Percentiles rank a stretch among this genome's conserved stretches.
Conservation (phyloP, 192 early-diverging fungal species). For the Gryganskiella cystojenkinii region DNA sequence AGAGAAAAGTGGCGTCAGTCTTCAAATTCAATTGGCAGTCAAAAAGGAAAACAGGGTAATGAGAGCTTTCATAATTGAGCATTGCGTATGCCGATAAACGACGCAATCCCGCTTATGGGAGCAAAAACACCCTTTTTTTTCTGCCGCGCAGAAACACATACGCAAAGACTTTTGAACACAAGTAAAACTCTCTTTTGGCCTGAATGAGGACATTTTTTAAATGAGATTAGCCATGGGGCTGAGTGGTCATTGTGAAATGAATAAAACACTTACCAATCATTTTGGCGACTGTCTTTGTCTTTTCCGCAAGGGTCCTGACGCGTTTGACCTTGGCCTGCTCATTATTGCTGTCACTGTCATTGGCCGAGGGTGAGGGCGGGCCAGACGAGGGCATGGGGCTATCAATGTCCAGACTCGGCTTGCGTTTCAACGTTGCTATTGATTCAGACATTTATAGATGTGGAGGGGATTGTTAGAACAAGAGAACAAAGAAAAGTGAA, state of each 20-base stretch:
- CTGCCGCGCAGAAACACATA: neutral
- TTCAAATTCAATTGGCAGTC: neutral
- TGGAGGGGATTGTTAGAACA: slow-evolving; percentile 18
- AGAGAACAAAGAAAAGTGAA: slow-evolving; percentile 13
- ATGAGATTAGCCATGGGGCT: too few species aligned
- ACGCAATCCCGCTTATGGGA: neutral
- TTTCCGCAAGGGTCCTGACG: slow-evolving; percentile 32
- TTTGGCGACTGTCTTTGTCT: slow-evolving; percentile 46
- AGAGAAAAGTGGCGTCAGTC: slow-evolving; percentile 17
- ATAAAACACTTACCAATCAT: slow-evolving; percentile 39
- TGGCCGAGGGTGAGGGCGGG: slow-evolving; percentile 35
- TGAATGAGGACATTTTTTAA: too few species aligned
- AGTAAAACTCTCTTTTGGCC: too few species aligned
- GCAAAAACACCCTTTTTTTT: neutral
- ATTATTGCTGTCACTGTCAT: slow-evolving; percentile 20
- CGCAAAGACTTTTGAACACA: too few species aligned
- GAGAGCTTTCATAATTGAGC: neutral
- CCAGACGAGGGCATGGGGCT: slow-evolving; percentile 47
- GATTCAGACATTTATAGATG: slow-evolving; percentile 8
- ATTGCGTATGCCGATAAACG: neutral
- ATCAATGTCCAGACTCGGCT: slow-evolving; percentile 48
- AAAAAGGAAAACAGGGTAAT: neutral
- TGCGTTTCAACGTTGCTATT: slow-evolving; percentile 34
- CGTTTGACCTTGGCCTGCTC: slow-evolving; percentile 49
- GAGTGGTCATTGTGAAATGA: neutral